A percentile compares a stretch with the other conserved stretches of the same genome.
Conservation (phyloP, 495 filamentous ascomycete genomes). For the Amniculicola lignicola region DNA sequence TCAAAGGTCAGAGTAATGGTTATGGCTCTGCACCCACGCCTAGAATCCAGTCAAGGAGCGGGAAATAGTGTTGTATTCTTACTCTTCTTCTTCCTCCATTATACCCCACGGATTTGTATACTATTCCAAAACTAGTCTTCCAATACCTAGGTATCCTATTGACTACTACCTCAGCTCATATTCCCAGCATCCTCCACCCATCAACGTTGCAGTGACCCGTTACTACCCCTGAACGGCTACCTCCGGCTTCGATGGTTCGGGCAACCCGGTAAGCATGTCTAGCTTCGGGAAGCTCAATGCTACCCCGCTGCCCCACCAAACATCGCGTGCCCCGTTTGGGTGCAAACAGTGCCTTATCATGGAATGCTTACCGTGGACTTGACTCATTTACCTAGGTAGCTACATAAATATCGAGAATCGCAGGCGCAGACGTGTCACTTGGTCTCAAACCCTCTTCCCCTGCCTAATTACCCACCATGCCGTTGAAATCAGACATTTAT, state of each 20-base stretch:
- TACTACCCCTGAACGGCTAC: not conserved
- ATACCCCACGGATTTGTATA: not conserved
- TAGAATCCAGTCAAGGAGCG: slow-evolving; percentile 28
- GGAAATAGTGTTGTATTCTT: slow-evolving; percentile 12
- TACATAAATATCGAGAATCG: too few species aligned
- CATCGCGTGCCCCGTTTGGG: too few species aligned
- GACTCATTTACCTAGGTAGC: too few species aligned
- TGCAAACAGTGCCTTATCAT: too few species aligned
- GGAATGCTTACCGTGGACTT: too few species aligned
- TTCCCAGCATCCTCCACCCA: too few species aligned
- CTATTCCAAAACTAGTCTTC: too few species aligned
- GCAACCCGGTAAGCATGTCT: slow-evolving; percentile 14
- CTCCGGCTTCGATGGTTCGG: slow-evolving; percentile 1
- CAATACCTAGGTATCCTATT: too few species aligned
- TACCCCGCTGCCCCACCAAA: slow-evolving; percentile 33
- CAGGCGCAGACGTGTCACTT: too few species aligned
- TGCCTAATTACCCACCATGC: slow-evolving; percentile 22
- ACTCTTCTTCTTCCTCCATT: not conserved
- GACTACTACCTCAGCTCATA: too few species aligned
- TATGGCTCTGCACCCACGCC: slow-evolving; percentile 15
- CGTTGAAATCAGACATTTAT: slow-evolving; percentile 34
- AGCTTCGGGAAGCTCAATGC: not conserved
- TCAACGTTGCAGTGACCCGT: not conserved
- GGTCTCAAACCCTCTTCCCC: too few species aligned
- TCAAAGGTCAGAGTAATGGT: slow-evolving; percentile 12